Evolutionary conservation across 306 rosid genomes (phyloP), one percentile per base, ranked within the genome.

Genomic region (Trifolium fragiferum): DNA sequence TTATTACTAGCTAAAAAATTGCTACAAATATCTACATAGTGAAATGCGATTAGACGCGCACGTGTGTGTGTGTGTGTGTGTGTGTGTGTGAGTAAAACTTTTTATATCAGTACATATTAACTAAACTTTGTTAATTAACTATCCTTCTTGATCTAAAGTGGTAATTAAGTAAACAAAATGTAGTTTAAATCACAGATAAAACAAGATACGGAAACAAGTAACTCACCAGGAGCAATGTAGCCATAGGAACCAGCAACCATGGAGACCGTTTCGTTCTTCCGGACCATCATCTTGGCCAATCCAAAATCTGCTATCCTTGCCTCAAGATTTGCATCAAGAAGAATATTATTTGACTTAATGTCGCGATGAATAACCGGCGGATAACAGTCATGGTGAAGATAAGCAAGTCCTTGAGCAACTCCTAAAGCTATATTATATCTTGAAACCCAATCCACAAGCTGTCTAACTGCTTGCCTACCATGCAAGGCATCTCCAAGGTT

Each of bases 181-280:
- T 27, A 27, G 32, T 18, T 0, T 58, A 27, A 59, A 27, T 59
- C 40, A 59, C 38, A 27, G 70, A 79, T 13, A 59, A 66, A 75
- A 50, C 44, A 80, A 20, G 71, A 64, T 25, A 33, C 37, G 27
- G 32, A 50, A 74, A 47, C 55, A 10, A 8, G 60, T 50, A 63
- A 84, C 93, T 90, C 71, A 90, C 97, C 99, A 3, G 97, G 99
- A 70, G 97, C 99, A 66, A 94, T 92, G 89, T 94, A 94, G 72
- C 99, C 99, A 15, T 94, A 94, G 21, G 99, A 94, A 50, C 99
- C 96, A 44, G 92, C 99, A 79, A 94, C 90, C 92, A 89, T 89
- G 70, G 99, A 92, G 65, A 94, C 90, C 0, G 99, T 94, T 78
- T 94, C 97, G 44, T 94, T 94, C 83, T 90, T 94, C 51, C 84